A percentile compares a stretch with the other conserved stretches of the same genome.
Evolutionary conservation across 192 early-diverging fungal species (phyloP).

Genomic region (Phlyctochytrium bullatum): DNA sequence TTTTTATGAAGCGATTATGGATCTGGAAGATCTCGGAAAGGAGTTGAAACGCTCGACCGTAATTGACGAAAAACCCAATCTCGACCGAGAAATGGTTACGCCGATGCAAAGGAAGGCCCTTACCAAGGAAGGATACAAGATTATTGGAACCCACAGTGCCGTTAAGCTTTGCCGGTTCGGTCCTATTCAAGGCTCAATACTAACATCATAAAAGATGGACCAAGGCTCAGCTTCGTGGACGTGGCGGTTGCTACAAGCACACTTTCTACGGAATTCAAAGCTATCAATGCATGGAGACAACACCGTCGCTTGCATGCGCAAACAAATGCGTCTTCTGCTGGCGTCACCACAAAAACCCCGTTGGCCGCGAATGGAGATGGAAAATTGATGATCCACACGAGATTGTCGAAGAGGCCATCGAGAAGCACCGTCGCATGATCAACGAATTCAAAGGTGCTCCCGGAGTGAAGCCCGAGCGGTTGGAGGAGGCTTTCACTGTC

Average conservation of each 20-base stretch:
- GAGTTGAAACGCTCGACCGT: conserved; percentile 27
- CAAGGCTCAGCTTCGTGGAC: conserved; percentile 65
- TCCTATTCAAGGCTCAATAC: neutral
- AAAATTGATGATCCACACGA: conserved; percentile 66
- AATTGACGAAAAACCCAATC: conserved; percentile 26
- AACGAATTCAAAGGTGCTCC: conserved; percentile 74
- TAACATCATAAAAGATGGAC: conserved; percentile 48
- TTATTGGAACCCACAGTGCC: conserved; percentile 68
- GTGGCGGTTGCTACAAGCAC: conserved; percentile 75
- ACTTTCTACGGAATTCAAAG: conserved; percentile 75
- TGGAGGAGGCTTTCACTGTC: conserved; percentile 64
- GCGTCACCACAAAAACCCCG: conserved; percentile 74
- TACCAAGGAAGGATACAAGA: conserved; percentile 72
- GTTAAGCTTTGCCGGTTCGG: conserved; percentile 67
- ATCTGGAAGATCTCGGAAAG: conserved; percentile 72
- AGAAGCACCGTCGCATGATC: conserved; percentile 72
- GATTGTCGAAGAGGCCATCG: conserved; percentile 62
- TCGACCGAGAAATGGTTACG: conserved; percentile 66
- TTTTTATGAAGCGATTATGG: conserved; percentile 57
- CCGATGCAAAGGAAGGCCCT: conserved; percentile 64
- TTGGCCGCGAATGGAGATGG: conserved; percentile 71
- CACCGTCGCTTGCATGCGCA: conserved; percentile 72
- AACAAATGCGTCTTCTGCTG: conserved; percentile 69
- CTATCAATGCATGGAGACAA: conserved; percentile 74
- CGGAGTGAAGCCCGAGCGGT: conserved; percentile 71